These are phyloP conservation scores for Leishmania tarentolae DNA, from an alignment of 208 protist genomes.

Conservation along the genomic window DNA sequence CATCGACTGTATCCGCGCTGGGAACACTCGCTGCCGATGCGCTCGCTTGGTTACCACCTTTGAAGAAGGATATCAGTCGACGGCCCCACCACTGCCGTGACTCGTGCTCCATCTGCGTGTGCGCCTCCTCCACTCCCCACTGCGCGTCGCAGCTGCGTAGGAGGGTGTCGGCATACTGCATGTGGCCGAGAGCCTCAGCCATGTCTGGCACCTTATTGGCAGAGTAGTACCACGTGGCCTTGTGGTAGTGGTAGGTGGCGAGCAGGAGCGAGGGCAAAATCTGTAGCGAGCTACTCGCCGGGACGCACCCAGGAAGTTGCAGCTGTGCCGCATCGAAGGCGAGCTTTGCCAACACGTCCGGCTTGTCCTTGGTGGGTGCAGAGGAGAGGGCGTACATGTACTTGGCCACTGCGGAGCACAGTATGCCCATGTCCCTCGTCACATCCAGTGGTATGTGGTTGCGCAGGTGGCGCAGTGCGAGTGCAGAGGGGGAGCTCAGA, in stretches of 20 bases:
- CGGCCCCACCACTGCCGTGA: slow-evolving; percentile 29
- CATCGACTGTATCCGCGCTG: neutral
- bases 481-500: slow-evolving; percentile 32
- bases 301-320: slow-evolving; percentile 28
- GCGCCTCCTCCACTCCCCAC: slow-evolving; percentile 28
- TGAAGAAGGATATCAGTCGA: slow-evolving; percentile 16
- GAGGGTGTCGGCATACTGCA: slow-evolving; percentile 55
- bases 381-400: slow-evolving; percentile 72
- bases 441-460: slow-evolving; percentile 36
- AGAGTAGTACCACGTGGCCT: slow-evolving; percentile 58
- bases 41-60: neutral
- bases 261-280: slow-evolving; percentile 59
- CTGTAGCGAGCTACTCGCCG: slow-evolving; percentile 24
- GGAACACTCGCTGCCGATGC: neutral
- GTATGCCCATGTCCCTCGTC: slow-evolving; percentile 31
- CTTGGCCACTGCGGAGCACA: slow-evolving; percentile 63
- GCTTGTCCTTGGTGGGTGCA: slow-evolving; percentile 41
- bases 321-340: slow-evolving; percentile 48
- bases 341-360: slow-evolving; percentile 57
- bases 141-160: slow-evolving; percentile 34
- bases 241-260: slow-evolving; percentile 68
- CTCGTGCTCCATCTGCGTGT: slow-evolving; percentile 14
- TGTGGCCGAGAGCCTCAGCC: slow-evolving; percentile 64
- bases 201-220: slow-evolving; percentile 51
- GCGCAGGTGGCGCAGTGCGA: slow-evolving; percentile 38